phyloP scores from a whole-genome alignment of 768 basidiomycete species.

The Tephrocybe sp. region DNA sequence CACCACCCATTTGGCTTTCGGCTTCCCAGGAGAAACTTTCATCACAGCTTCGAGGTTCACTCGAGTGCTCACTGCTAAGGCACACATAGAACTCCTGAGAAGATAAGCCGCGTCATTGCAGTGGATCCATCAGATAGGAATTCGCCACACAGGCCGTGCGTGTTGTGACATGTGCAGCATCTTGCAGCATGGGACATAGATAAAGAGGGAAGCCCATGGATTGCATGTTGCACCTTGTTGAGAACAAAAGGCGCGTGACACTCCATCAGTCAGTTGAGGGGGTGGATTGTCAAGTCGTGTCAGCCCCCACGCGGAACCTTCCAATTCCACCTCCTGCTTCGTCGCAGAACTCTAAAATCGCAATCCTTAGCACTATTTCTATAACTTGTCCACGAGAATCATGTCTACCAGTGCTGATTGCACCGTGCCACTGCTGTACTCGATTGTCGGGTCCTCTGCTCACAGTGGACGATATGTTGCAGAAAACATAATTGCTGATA shows the following conservation, averaged over 20 bases:
- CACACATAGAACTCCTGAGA: not conserved
- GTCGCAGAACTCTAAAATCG: too few species aligned
- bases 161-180: not conserved
- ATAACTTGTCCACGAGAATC: not conserved
- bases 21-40: too few species aligned
- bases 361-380: too few species aligned
- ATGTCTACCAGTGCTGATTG: slow-evolving; percentile 13
- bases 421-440: slow-evolving; percentile 40
- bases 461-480: slow-evolving; percentile 71
- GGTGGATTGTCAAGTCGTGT: too few species aligned
- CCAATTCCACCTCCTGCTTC: too few species aligned
- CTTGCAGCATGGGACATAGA: not conserved
- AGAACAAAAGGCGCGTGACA: not conserved
- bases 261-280: too few species aligned
- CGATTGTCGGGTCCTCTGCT: slow-evolving; percentile 61
- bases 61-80: too few species aligned
- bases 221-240: not conserved
- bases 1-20: too few species aligned
- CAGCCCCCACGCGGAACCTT: not conserved
- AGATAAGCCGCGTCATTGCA: not conserved
- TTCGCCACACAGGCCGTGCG: not conserved
- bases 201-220: too few species aligned
- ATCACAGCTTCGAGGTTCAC: too few species aligned
- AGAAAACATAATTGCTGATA: slow-evolving; percentile 67
- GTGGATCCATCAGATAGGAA: not conserved